Conservation (phyloP, 2,329 filamentous ascomycete genomes). For the Pseudogymnoascus sp. region DNA sequence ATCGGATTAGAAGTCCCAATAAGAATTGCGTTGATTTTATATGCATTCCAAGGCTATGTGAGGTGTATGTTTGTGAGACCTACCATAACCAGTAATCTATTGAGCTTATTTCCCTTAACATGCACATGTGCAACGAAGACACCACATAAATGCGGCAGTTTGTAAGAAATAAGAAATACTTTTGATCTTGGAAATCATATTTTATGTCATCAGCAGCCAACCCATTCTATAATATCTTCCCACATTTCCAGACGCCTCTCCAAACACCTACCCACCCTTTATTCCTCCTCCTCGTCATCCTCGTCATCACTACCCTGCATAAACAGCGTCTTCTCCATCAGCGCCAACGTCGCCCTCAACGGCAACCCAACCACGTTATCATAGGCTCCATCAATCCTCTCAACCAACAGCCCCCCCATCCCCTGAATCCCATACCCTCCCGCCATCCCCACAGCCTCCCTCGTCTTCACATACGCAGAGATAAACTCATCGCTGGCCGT, state of each 20-base stretch:
- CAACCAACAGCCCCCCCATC: slow-evolving; percentile 75
- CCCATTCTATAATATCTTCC: background rate
- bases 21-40: background rate
- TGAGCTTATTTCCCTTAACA: background rate
- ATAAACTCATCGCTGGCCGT: slow-evolving; percentile 75
- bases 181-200: background rate
- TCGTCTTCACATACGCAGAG: slow-evolving; percentile 65
- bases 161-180: too few species aligned
- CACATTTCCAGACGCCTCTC: background rate
- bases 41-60: background rate
- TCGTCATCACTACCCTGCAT: slow-evolving; percentile 55
- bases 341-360: slow-evolving; percentile 63
- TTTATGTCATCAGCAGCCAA: background rate
- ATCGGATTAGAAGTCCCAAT: background rate
- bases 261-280: background rate
- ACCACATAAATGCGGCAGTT: background rate
- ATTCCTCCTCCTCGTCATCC: slow-evolving; percentile 32
- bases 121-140: background rate
- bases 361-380: slow-evolving; percentile 95
- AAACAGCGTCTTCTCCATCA: slow-evolving; percentile 84
- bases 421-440: slow-evolving; percentile 95
- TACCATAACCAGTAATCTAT: background rate
- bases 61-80: background rate
- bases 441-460: slow-evolving; percentile 92
- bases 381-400: slow-evolving; percentile 79